These are phyloP conservation scores for Cryptococcus hybrid DNA, from an alignment of 1,284 basidiomycete species.

Conservation along the genomic window DNA sequence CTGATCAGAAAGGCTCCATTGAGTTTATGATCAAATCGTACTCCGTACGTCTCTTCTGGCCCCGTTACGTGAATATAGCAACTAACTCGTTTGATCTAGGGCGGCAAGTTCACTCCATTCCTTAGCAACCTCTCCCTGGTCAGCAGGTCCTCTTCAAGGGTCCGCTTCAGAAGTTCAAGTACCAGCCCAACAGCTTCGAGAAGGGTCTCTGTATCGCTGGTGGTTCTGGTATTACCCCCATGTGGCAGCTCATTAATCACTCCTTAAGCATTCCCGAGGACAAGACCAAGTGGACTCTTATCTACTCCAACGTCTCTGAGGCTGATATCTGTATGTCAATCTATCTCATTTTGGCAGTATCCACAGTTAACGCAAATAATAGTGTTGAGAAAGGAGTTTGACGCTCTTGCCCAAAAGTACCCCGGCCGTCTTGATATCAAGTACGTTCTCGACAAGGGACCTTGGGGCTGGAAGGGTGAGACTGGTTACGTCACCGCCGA, in stretches of 20 bases:
- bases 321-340: slow-evolving; percentile 65
- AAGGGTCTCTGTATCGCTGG: slow-evolving; percentile 87
- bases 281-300: slow-evolving; percentile 91
- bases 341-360: too few relatives aligned
- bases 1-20: slow-evolving; percentile 70
- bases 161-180: slow-evolving; percentile 78
- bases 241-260: slow-evolving; percentile 63
- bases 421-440: slow-evolving; percentile 70
- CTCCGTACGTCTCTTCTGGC: slow-evolving; percentile 37
- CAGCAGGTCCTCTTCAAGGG: slow-evolving; percentile 87
- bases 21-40: slow-evolving; percentile 80
- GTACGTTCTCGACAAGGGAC: slow-evolving; percentile 81
- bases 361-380: not conserved
- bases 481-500: slow-evolving; percentile 71
- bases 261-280: slow-evolving; percentile 69
- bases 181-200: slow-evolving; percentile 81
- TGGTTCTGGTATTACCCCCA: slow-evolving; percentile 54
- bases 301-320: slow-evolving; percentile 90
- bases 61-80: not conserved
- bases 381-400: slow-evolving; percentile 76
- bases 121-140: slow-evolving; percentile 71
- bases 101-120: slow-evolving; percentile 74
- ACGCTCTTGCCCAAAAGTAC: slow-evolving; percentile 67
- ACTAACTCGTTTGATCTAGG: slow-evolving; percentile 42
- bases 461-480: slow-evolving; percentile 67